Percentiles rank a stretch among this genome's conserved stretches.
Conservation (phyloP, 306 rosid genomes). For the Prinsepia uniflora region DNA sequence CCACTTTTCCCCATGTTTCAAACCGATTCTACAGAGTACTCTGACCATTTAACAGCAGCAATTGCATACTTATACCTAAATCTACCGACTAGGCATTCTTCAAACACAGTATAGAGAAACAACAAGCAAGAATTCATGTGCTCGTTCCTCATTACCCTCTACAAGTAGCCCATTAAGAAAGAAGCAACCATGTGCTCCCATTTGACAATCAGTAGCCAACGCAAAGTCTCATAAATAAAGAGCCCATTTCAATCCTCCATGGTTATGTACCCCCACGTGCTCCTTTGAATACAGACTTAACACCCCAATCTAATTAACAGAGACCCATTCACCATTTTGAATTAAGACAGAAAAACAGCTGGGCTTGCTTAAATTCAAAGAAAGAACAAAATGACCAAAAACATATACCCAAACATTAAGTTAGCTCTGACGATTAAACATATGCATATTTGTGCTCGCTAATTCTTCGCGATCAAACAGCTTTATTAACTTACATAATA, state of each 20-base stretch:
- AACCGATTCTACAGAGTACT: not conserved
- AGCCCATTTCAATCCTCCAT: slow-evolving; percentile 7
- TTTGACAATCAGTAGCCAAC: slow-evolving; percentile 25
- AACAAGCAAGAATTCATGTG: slow-evolving; percentile 40
- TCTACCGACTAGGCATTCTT: slow-evolving; percentile 20
- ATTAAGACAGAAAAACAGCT: slow-evolving; percentile 9
- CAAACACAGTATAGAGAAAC: slow-evolving; percentile 22
- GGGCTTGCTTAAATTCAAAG: slow-evolving; percentile 28
- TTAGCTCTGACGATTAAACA: slow-evolving; percentile 19
- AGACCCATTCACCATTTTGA: slow-evolving; percentile 10
- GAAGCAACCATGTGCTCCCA: slow-evolving; percentile 36
- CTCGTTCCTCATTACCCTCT: slow-evolving; percentile 32
- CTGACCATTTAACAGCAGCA: slow-evolving; percentile 12
- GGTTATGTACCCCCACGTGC: slow-evolving; percentile 19
- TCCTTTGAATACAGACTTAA: not conserved
- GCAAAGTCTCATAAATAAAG: not conserved
- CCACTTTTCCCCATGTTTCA: not conserved
- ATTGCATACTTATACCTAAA: slow-evolving; percentile 17
- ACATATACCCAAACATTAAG: slow-evolving; percentile 13
- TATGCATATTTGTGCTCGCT: not conserved
- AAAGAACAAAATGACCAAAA: slow-evolving; percentile 15
- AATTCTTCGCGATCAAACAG: slow-evolving; percentile 1
- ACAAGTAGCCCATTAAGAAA: slow-evolving; percentile 16
- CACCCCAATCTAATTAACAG: slow-evolving; percentile 8
- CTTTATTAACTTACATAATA: not conserved